Conservation (phyloP, 2,329 filamentous ascomycete genomes). For the Diaporthe nobilis region DNA sequence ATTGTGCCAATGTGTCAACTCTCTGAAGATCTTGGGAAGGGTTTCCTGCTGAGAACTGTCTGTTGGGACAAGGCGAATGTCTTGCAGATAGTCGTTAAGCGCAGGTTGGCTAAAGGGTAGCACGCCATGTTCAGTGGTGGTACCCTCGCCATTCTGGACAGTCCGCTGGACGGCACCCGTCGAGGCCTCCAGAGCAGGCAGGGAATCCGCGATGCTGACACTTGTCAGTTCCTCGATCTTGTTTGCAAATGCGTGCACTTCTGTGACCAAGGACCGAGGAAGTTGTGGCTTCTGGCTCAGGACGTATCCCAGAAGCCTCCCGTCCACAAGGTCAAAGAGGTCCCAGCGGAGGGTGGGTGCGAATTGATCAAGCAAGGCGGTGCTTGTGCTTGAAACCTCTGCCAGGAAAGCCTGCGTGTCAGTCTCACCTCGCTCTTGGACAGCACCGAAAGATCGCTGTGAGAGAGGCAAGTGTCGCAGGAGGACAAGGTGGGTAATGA, state of each 20-base stretch:
- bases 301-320: slow-evolving; percentile 41
- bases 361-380: slow-evolving; percentile 38
- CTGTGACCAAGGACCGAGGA: slow-evolving; percentile 26
- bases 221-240: slow-evolving; percentile 40
- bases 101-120: slow-evolving; percentile 63
- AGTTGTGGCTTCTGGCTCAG: slow-evolving; percentile 28
- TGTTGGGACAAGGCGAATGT: slow-evolving; percentile 55
- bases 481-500: slow-evolving; percentile 47
- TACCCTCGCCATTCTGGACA: neutral
- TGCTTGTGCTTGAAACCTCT: slow-evolving; percentile 28
- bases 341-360: slow-evolving; percentile 43
- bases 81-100: slow-evolving; percentile 61
- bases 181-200: neutral
- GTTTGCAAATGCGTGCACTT: slow-evolving; percentile 27
- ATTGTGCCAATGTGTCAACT: slow-evolving; percentile 75
- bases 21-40: slow-evolving; percentile 57
- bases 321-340: slow-evolving; percentile 47
- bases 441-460: slow-evolving; percentile 43
- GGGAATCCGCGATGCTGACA: slow-evolving; percentile 3
- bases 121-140: slow-evolving; percentile 46
- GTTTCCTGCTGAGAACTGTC: slow-evolving; percentile 44
- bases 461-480: slow-evolving; percentile 46
- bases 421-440: neutral
- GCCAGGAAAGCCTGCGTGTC: slow-evolving; percentile 26
- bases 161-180: neutral